Percentiles rank a stretch among this genome's conserved stretches.
Conservation (phyloP, 179 eudicot species). For the Gypsophila paniculata region DNA sequence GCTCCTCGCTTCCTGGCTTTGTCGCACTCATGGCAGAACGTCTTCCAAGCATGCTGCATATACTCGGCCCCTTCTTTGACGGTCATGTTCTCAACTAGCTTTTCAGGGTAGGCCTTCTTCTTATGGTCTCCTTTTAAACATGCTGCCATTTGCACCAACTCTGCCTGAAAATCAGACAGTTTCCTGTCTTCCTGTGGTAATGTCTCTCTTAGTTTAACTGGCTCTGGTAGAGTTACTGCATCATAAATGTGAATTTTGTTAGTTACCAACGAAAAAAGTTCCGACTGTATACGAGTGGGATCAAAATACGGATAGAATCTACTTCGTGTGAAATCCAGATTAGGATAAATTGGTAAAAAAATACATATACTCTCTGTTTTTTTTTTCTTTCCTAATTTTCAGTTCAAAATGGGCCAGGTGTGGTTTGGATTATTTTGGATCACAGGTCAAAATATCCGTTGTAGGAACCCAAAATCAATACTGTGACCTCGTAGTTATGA, state of each 20-base stretch:
- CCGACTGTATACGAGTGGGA: no score
- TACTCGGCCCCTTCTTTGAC: conserved; percentile 56
- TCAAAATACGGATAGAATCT: not conserved
- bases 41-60: conserved; percentile 43
- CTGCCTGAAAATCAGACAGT: conserved; percentile 63
- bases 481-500: no score
- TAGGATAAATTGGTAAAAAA: no score
- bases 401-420: no score
- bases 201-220: conserved; percentile 39
- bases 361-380: no score
- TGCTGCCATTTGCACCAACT: conserved; percentile 68
- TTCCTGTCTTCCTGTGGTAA: conserved; percentile 41
- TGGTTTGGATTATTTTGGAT: no score
- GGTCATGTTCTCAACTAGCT: conserved; percentile 59
- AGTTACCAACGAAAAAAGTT: not conserved
- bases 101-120: conserved; percentile 43
- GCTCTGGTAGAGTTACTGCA: conserved; percentile 58
- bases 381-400: no score
- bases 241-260: not conserved
- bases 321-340: no score
- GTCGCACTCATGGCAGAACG: conserved; percentile 47
- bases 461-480: no score
- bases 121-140: conserved; percentile 59
- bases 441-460: no score
- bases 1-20: conserved; percentile 45